Conservation (phyloP, 371 early-diverging fungal genomes). For the Rozella allomycis region DNA sequence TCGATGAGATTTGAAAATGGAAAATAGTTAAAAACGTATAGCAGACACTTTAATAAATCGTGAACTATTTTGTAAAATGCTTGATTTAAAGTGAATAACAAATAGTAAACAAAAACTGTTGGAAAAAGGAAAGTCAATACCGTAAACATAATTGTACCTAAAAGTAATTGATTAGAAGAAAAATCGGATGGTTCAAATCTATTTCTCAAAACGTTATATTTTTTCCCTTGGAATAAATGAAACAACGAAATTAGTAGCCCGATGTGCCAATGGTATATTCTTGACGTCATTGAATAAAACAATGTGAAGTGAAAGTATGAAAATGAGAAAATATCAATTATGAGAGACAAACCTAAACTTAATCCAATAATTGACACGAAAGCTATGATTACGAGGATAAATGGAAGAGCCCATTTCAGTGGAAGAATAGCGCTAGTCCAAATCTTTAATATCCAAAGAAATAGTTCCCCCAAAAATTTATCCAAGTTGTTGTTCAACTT, state of each 20-base stretch:
- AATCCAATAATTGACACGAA: slow-evolving; percentile 34
- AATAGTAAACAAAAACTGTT: slow-evolving; percentile 76
- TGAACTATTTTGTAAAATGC: too few species aligned
- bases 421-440: slow-evolving; percentile 45
- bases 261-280: slow-evolving; percentile 78
- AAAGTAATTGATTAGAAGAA: slow-evolving; percentile 71
- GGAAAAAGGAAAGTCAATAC: slow-evolving; percentile 79
- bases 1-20: too few species aligned
- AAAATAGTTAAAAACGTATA: too few species aligned
- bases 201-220: slow-evolving; percentile 62
- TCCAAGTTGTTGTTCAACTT: slow-evolving; percentile 79
- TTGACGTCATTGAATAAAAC: slow-evolving; percentile 76
- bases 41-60: too few species aligned
- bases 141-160: slow-evolving; percentile 85
- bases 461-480: slow-evolving; percentile 72
- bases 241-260: slow-evolving; percentile 57
- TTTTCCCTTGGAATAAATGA: slow-evolving; percentile 77
- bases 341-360: slow-evolving; percentile 49
- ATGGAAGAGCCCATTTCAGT: not conserved
- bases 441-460: slow-evolving; percentile 65
- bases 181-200: slow-evolving; percentile 88
- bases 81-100: slow-evolving; percentile 62
- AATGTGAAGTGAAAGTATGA: slow-evolving; percentile 71
- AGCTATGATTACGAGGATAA: slow-evolving; percentile 37
- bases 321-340: slow-evolving; percentile 57